phyloP scores from a whole-genome alignment of 2,329 filamentous ascomycete species.

The Magnaporthiopsis incrustans region DNA sequence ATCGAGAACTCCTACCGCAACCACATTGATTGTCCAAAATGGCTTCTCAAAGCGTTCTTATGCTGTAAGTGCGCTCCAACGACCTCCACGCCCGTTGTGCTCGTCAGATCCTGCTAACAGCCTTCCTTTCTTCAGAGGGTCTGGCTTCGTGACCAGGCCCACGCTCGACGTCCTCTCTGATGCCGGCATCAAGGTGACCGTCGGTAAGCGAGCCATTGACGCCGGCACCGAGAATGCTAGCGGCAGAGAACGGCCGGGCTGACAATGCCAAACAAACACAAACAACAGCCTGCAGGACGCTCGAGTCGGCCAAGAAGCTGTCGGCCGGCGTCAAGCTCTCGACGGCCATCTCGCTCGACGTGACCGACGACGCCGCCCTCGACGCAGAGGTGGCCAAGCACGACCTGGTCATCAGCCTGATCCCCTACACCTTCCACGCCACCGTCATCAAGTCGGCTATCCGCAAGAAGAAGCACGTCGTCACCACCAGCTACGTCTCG shows the following conservation, averaged over 20 bases:
- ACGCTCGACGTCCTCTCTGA: constrained; percentile 56
- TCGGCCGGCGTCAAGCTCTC: constrained; percentile 64
- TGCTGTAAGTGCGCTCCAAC: constrained; percentile 13
- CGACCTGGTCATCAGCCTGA: constrained; percentile 73
- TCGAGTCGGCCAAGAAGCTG: constrained; percentile 69
- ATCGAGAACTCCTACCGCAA: neutral
- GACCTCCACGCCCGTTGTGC: constrained; percentile 6
- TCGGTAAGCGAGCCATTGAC: constrained; percentile 39
- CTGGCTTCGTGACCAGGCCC: constrained; percentile 53
- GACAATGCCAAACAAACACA: neutral
- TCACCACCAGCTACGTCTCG: constrained; percentile 90
- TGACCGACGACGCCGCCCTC: constrained; percentile 65
- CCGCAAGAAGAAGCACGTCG: constrained; percentile 88
- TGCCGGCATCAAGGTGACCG: constrained; percentile 55
- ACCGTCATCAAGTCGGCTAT: constrained; percentile 90
- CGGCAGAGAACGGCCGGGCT: no score
- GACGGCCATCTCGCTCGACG: constrained; percentile 74
- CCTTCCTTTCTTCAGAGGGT: constrained; percentile 19
- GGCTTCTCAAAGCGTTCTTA: constrained; percentile 15
- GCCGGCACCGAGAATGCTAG: neutral
- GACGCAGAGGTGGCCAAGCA: constrained; percentile 74
- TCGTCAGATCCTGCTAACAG: constrained; percentile 3
- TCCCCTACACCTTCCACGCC: constrained; percentile 87
- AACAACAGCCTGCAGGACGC: constrained; percentile 69
- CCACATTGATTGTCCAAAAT: constrained; percentile 7